These are phyloP conservation scores for Phylloporus rhodoxanthus DNA, from an alignment of 768 basidiomycete species.

Conservation along the genomic window DNA sequence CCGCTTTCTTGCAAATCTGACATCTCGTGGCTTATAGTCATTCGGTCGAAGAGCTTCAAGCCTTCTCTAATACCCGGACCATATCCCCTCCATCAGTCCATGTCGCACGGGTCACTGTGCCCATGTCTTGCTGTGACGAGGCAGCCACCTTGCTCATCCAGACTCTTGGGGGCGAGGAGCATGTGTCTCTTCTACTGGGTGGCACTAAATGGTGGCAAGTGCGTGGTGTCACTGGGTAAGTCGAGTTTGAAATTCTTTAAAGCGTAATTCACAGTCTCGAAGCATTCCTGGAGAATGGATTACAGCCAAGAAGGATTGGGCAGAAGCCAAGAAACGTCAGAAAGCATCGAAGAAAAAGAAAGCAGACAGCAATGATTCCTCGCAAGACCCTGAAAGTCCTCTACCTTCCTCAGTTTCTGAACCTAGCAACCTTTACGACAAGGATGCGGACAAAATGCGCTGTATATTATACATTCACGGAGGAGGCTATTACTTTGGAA, in stretches of 20 bases:
- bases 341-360: constrained; percentile 42
- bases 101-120: constrained; percentile 64
- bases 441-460: constrained; percentile 76
- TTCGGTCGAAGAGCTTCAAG: constrained; percentile 77
- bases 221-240: constrained; percentile 72
- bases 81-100: constrained; percentile 83
- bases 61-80: constrained; percentile 74
- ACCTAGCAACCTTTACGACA: constrained; percentile 43
- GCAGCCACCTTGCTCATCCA: constrained; percentile 69
- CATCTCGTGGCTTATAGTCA: constrained; percentile 42
- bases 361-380: constrained; percentile 1
- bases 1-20: neutral
- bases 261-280: constrained; percentile 10
- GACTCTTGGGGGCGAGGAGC: constrained; percentile 80
- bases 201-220: constrained; percentile 99
- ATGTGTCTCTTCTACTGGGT: constrained; percentile 65
- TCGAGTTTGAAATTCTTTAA: constrained; percentile 10
- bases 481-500: constrained; percentile 83
- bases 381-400: constrained; percentile 13
- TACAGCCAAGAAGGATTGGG: constrained; percentile 77
- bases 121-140: constrained; percentile 67
- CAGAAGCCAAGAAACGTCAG: constrained; percentile 53
- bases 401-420: constrained; percentile 20
- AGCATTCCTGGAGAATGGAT: constrained; percentile 89
- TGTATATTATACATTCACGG: constrained; percentile 83